Conservation (phyloP, 176 grass and related monocot species). For the Rhipidocladum racemiflorum region DNA sequence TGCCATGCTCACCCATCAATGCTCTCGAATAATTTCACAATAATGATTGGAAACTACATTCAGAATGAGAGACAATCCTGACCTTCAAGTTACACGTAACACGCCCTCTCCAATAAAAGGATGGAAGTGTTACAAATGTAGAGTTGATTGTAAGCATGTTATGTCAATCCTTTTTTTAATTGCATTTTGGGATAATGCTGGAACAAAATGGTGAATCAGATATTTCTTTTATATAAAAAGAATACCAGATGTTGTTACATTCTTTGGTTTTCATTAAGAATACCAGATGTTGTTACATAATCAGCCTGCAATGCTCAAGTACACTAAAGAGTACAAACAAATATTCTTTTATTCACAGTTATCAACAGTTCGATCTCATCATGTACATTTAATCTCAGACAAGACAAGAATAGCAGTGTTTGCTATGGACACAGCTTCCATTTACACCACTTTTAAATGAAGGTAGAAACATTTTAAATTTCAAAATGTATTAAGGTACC, state of each 20-base stretch:
- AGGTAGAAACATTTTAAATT: background rate
- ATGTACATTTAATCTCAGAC: background rate
- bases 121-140: background rate
- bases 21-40: background rate
- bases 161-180: background rate
- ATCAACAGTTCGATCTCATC: background rate
- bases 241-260: background rate
- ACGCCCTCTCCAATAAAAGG: background rate
- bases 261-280: background rate
- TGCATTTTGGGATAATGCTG: background rate
- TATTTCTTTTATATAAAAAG: background rate
- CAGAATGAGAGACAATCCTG: background rate
- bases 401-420: constrained; percentile 8
- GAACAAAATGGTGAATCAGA: background rate
- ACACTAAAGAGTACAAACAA: background rate
- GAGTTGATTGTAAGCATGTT: background rate
- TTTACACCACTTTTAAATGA: constrained; percentile 3
- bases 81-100: background rate
- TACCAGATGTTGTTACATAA: background rate
- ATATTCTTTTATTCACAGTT: background rate
- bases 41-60: background rate
- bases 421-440: background rate
- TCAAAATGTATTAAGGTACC: background rate
- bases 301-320: background rate
- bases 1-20: background rate